Evolutionary conservation across 768 basidiomycete species (phyloP).

Genomic region (Boletus pseudo-olivaceus): DNA sequence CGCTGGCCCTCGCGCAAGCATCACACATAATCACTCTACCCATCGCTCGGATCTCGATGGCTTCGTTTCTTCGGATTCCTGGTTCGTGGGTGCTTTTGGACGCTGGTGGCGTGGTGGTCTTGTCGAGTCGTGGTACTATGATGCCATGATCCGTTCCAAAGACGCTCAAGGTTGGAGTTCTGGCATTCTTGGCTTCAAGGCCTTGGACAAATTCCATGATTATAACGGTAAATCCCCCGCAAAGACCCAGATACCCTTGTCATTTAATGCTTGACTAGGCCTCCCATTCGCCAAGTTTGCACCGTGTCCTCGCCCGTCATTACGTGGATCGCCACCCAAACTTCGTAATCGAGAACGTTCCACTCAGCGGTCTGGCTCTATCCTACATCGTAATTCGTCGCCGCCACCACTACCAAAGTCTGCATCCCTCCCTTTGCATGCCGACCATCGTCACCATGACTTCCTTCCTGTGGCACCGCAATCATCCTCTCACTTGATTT

Average conservation of each 20-base stretch:
- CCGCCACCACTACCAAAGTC: constrained; percentile 85
- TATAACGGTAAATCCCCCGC: constrained; percentile 51
- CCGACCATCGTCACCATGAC: constrained; percentile 37
- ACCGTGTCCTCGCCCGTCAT: constrained; percentile 39
- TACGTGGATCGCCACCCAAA: constrained; percentile 51
- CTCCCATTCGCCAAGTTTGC: constrained; percentile 51
- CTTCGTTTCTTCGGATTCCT: constrained; percentile 66
- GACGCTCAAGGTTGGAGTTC: constrained; percentile 75
- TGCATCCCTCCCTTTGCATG: constrained; percentile 72
- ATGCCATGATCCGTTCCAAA: constrained; percentile 58
- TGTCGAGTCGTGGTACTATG: constrained; percentile 78
- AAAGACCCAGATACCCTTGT: background rate
- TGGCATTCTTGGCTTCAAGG: constrained; percentile 73
- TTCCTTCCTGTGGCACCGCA: constrained; percentile 25
- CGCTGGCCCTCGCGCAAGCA: constrained; percentile 54
- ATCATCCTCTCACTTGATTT: constrained; percentile 13
- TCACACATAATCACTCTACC: constrained; percentile 14
- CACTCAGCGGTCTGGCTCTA: constrained; percentile 36
- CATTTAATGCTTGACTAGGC: constrained; percentile 31
- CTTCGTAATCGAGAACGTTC: constrained; percentile 56
- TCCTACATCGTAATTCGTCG: constrained; percentile 58
- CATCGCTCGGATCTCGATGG: constrained; percentile 37
- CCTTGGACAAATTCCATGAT: constrained; percentile 64
- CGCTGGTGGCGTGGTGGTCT: constrained; percentile 86
- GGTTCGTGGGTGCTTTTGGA: constrained; percentile 90